Evolutionary conservation across 306 rosid genomes (phyloP), one percentile per base, ranked within the genome.

Genomic region (Quercus dentata): DNA sequence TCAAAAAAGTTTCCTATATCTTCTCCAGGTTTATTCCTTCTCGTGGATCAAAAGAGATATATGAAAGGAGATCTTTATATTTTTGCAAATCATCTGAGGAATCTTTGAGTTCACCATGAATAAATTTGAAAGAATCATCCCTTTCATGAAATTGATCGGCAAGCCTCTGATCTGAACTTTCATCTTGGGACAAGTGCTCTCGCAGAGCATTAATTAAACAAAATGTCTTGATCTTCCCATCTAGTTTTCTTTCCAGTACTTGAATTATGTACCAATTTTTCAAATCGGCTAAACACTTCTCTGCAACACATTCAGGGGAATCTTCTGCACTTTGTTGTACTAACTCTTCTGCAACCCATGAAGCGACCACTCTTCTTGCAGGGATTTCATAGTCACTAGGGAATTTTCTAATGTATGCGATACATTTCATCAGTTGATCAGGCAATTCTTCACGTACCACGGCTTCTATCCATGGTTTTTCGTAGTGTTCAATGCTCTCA

Each of bases 11-110:
- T 57, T 12, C 79, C 65, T 58, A 75, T 73, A 12, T 69, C 64
- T 75, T 87, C 82, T 58, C 87, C 84, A 6, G 86, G 87, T 67
- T 69, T 74, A n/a, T 62, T 25, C 58, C 85, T 79, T 79, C 82
- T 62, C 30, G 25, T 15, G 1, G 1, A 31, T 31, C 35, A 31
- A 31, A 31, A 31, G 35, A 31, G 5, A 30, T 5, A 30, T 0
- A 4, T 30, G 33, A 23, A 23, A 23, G 1, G 33, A 4, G 5
- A 30, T 30, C 4, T 30, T 3, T 30, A 30, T 30, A 30, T 4
- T 4, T 4, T 3, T 1, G 33, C 33, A 30, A 30, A 30, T 0
- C 33, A 30, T 0, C 0, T 30, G 5, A 3, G 30, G 30, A 28
- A 28, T 2, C 3, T 28, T 28, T 3, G 30, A 2, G 3, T 28